phyloP scores from a whole-genome alignment of 805 yeast genomes.

The Yarrowia divulgata region DNA sequence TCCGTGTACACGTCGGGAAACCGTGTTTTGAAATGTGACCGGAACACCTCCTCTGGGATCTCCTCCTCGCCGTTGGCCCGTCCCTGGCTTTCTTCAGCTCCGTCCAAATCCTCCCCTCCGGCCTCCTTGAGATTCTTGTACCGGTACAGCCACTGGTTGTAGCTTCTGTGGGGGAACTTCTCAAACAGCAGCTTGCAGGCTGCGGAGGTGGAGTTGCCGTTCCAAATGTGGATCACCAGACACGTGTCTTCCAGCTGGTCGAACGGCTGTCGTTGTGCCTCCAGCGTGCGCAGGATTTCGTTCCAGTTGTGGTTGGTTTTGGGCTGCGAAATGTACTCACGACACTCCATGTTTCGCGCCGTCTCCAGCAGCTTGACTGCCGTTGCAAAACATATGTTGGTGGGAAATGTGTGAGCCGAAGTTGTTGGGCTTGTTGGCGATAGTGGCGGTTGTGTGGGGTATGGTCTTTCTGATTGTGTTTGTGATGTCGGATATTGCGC shows the following conservation, averaged over 20 bases:
- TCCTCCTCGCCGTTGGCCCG: neutral
- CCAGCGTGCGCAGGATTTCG: slow-evolving; percentile 29
- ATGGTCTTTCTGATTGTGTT: too few species aligned
- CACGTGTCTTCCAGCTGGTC: slow-evolving; percentile 34
- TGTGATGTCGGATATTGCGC: neutral
- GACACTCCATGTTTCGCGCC: slow-evolving; percentile 8
- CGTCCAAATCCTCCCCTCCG: slow-evolving; percentile 21
- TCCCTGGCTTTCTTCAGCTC: slow-evolving; percentile 7
- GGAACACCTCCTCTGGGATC: slow-evolving; percentile 11
- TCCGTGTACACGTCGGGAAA: slow-evolving; percentile 23
- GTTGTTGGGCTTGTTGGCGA: neutral
- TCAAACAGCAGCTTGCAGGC: slow-evolving; percentile 27
- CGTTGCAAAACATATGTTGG: slow-evolving; percentile 21
- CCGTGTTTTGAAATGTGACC: slow-evolving; percentile 8
- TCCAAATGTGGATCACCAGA: slow-evolving; percentile 30
- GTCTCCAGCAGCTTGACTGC: slow-evolving; percentile 20
- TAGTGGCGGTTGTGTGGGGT: neutral
- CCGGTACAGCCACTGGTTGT: slow-evolving; percentile 37
- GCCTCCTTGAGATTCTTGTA: slow-evolving; percentile 37
- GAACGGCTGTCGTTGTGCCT: slow-evolving; percentile 30
- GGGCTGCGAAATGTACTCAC: slow-evolving; percentile 16
- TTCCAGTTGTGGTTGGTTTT: slow-evolving; percentile 37
- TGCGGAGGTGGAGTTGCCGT: slow-evolving; percentile 34
- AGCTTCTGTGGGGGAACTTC: slow-evolving; percentile 30
- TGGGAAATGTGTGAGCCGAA: slow-evolving; percentile 14